Evolutionary conservation across 2,329 filamentous ascomycete genomes (phyloP), one percentile per base, ranked within the genome.

Genomic region (Curvularia eragrostidis): DNA sequence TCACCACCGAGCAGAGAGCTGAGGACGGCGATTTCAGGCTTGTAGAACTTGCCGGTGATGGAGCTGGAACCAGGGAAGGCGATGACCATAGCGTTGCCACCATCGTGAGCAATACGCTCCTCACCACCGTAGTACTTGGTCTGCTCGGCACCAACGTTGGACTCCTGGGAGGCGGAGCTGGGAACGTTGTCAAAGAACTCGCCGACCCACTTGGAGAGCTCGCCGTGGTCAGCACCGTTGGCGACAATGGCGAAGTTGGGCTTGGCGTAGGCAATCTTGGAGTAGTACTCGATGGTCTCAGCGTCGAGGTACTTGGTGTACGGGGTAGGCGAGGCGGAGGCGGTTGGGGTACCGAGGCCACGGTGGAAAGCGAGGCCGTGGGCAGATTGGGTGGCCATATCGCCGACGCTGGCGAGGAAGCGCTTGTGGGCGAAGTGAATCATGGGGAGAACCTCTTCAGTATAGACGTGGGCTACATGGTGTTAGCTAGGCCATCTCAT

Each of bases 101-200:
- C 83, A 59, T 83, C 84, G 78, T 92, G 90, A 64, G 90, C 84
- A 67, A 91, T 90, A 70, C 95, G 91, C 83, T 96, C 91, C 84
- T 99, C 93, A 75, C 95, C 96, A 78, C 95, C 95, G 75, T 87
- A 91, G 87, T 98, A 99, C 81, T 93, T 95, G 76, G 87, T 86
- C 64, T 90, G 83, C 66, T 86, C 79, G 61, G 82, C 81, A 75
- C 87, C 84, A 63, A 90, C 80, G 39, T 80, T 68, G 43, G 60
- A 54, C 80, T 78, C 75, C 63, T 83, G 78, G 70, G 67, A 21
- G 73, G 73, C 65, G 71, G 69, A 50, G 74, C 73, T 68, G 82
- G 89, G 85, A 48, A 90, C 83, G 59, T 85, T 83, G 77, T 88
- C 87, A 85, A 99, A 98, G 86, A 97, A 97, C 76, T 96, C 88